Evolutionary conservation across 164 flowering plant species (phyloP).

Genomic region (Vitis rupestris): DNA sequence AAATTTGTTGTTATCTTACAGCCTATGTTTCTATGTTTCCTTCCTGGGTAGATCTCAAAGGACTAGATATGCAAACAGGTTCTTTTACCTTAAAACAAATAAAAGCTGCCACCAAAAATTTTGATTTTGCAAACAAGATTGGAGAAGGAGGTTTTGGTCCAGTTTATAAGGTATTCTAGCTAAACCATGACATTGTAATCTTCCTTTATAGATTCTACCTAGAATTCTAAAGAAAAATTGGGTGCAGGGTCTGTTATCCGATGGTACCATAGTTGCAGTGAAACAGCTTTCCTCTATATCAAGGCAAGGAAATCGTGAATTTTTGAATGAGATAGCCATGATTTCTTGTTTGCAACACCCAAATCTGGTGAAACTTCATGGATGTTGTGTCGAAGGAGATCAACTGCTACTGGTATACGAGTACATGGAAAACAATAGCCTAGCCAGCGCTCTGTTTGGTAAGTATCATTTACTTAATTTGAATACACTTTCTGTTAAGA

Average conservation of each 20-base stretch:
- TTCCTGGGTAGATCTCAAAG: slow-evolving; percentile 26
- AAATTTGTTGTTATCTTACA: too few species aligned
- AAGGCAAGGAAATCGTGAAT: slow-evolving; percentile 69
- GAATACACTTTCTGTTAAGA: too few species aligned
- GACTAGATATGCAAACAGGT: slow-evolving; percentile 38
- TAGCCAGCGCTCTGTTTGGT: slow-evolving; percentile 57
- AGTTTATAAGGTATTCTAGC: slow-evolving; percentile 54
- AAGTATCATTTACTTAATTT: slow-evolving; percentile 1
- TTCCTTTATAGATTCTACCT: neutral
- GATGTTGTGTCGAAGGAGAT: slow-evolving; percentile 55
- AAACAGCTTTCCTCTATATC: slow-evolving; percentile 66
- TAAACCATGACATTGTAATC: neutral
- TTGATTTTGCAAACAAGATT: slow-evolving; percentile 52
- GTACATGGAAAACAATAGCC: slow-evolving; percentile 60
- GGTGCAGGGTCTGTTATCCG: slow-evolving; percentile 39
- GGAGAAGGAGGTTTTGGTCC: slow-evolving; percentile 82
- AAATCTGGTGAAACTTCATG: slow-evolving; percentile 56
- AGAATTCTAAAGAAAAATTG: neutral
- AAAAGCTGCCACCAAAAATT: slow-evolving; percentile 51
- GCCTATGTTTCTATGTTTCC: neutral
- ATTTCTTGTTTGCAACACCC: slow-evolving; percentile 67
- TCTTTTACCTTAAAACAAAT: slow-evolving; percentile 54
- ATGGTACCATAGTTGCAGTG: slow-evolving; percentile 58
- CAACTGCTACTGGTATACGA: slow-evolving; percentile 55
- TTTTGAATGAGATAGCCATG: slow-evolving; percentile 62